These are phyloP conservation scores for Gypsophila paniculata DNA, from an alignment of 179 eudicot species.

Conservation along the genomic window DNA sequence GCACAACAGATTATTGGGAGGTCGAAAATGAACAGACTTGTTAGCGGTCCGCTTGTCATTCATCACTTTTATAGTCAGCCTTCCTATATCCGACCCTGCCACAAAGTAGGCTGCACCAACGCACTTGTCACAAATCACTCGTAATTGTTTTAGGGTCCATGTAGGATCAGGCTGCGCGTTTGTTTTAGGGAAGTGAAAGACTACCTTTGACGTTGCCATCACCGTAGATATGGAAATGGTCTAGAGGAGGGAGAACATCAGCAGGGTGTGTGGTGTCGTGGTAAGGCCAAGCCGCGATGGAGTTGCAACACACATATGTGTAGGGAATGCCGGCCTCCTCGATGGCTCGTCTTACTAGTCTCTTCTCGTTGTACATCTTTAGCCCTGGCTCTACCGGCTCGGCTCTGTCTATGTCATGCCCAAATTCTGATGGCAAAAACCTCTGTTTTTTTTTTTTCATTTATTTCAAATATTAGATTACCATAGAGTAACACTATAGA, in stretches of 20 bases:
- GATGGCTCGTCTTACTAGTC: conserved; percentile 38
- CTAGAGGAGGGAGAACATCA: conserved; percentile 53
- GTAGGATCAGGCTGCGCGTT: too few species aligned
- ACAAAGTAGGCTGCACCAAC: conserved; percentile 41
- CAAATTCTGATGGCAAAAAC: conserved; percentile 60
- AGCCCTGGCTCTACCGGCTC: conserved; percentile 61
- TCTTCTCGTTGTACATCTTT: conserved; percentile 50
- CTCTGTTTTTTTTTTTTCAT: conserved; percentile 38
- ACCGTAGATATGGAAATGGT: conserved; percentile 53
- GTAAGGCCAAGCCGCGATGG: conserved; percentile 67
- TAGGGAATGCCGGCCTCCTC: conserved; percentile 43
- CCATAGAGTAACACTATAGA: too few species aligned
- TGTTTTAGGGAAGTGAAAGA: too few species aligned
- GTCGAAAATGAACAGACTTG: conserved; percentile 57
- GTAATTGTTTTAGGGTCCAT: too few species aligned
- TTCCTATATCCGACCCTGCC: conserved; percentile 53
- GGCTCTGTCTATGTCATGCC: conserved; percentile 57
- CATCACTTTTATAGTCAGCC: conserved; percentile 45
- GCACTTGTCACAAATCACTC: not conserved
- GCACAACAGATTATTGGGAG: conserved; percentile 46
- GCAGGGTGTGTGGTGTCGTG: conserved; percentile 57
- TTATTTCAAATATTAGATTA: too few species aligned
- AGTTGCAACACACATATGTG: conserved; percentile 64
- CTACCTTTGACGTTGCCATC: conserved; percentile 59
- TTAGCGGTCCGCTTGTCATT: conserved; percentile 43